Base-by-base conservation (phyloP, 352 stramenopile genomes). In the Thalassiosira pacifica region DNA sequence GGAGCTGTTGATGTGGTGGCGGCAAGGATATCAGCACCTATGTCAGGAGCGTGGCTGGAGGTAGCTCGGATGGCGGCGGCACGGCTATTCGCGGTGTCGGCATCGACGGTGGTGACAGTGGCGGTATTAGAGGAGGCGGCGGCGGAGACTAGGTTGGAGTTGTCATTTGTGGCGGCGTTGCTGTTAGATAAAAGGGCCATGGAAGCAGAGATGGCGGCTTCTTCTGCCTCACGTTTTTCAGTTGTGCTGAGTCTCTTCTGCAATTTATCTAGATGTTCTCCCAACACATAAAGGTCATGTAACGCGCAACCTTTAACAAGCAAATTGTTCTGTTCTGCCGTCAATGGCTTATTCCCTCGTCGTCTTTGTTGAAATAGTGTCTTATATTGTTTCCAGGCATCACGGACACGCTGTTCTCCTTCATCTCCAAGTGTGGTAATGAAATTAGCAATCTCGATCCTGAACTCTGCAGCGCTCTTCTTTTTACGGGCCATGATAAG, bases 321-420 rank as follows among this genome's bases (percentile, higher is more conserved):
- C 48, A 24, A n/a, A 9, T 59, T 9, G 48, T 22, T 59, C 48
- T 59, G 10, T 22, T 8, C 48, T n/a, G 48, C 6, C 24, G 48
- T 59, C 48, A 59, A 59, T 59, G 48, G 48, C n/a, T n/a, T n/a
- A n/a, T n/a, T n/a, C n/a, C n/a, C n/a, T n/a, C n/a, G n/a, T n/a
- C n/a, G n/a, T n/a, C 48, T 59, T 59, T 19, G 48, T 59, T 59
- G 10, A 59, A 59, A 59, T 59, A 59, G 48, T 59, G 48, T n/a
- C 48, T 59, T 59, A 59, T 59, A 59, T 59, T 59, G 48, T 59
- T 19, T 9, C 48, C 10, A 59, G 48, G 48, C 48, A 59, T 59
- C 24, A 19, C 48, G 48, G 48, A 59, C n/a, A n/a, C 48, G 48
- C 48, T 24, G n/a, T n/a, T n/a, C n/a, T n/a, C n/a, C n/a, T n/a